Evolutionary conservation across 2,329 filamentous ascomycete species (phyloP).

Genomic region (Pyrenophora graminea): DNA sequence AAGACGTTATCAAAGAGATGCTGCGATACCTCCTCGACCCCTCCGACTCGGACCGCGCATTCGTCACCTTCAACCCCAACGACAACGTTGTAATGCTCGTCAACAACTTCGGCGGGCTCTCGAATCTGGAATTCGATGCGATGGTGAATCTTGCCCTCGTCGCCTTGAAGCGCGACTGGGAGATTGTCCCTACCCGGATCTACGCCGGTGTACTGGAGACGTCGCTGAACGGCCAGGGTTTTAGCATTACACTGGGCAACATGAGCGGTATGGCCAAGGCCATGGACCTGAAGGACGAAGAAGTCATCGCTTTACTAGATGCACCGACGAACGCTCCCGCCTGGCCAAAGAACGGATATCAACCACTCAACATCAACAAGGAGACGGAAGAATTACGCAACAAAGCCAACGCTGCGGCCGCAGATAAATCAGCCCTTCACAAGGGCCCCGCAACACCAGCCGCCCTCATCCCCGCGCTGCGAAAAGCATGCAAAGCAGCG

Average conservation of each 20-base stretch:
- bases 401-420: constrained; percentile 36
- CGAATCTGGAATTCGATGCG: constrained; percentile 54
- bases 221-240: constrained; percentile 60
- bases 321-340: constrained; percentile 56
- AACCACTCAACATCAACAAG: constrained; percentile 30
- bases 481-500: constrained; percentile 52
- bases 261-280: constrained; percentile 52
- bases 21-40: constrained; percentile 55
- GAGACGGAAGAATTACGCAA: constrained; percentile 34
- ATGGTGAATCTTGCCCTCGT: constrained; percentile 50
- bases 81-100: constrained; percentile 54
- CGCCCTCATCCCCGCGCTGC: constrained; percentile 46
- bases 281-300: constrained; percentile 45
- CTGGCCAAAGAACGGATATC: constrained; percentile 57
- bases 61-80: constrained; percentile 52
- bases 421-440: constrained; percentile 19
- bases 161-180: constrained; percentile 53
- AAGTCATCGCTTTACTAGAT: constrained; percentile 56
- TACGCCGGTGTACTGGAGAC: constrained; percentile 58
- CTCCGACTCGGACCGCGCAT: constrained; percentile 54
- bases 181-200: constrained; percentile 54
- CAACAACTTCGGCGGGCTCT: constrained; percentile 57
- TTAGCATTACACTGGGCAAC: constrained; percentile 61
- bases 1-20: constrained; percentile 55
- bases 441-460: constrained; percentile 48